Percentiles rank a stretch among this genome's conserved stretches.
phyloP scores from a whole-genome alignment of 768 basidiomycete genomes.

The Kwoniella dendrophila region DNA sequence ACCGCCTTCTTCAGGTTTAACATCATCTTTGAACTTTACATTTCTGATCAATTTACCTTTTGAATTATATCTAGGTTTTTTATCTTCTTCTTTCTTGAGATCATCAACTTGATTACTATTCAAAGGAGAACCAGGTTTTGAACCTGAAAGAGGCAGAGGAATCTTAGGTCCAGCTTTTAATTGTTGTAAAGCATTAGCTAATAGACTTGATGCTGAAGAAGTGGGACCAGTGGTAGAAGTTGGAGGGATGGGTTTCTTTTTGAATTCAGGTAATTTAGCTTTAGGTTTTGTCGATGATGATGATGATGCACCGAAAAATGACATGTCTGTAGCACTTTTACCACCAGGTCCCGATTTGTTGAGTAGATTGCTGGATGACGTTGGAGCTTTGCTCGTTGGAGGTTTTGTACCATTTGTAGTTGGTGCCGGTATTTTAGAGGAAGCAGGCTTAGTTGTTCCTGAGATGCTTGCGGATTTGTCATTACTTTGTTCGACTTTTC shows the following conservation, averaged over 20 bases:
- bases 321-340: constrained; percentile 20
- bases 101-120: neutral
- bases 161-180: neutral
- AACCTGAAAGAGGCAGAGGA: neutral
- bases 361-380: neutral
- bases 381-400: neutral
- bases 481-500: constrained; percentile 22
- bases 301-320: constrained; percentile 17
- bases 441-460: constrained; percentile 7
- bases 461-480: neutral
- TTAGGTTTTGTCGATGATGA: constrained; percentile 1
- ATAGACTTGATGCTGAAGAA: neutral
- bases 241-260: constrained; percentile 11
- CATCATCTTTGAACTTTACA: constrained; percentile 40
- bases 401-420: neutral
- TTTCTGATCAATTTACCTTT: constrained; percentile 24
- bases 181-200: constrained; percentile 1
- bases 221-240: neutral
- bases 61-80: constrained; percentile 15
- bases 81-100: constrained; percentile 13
- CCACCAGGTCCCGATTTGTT: neutral
- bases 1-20: constrained; percentile 24
- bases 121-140: neutral
- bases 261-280: constrained; percentile 23
- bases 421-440: constrained; percentile 17